Evolutionary conservation across 176 grass and related monocot genomes (phyloP).

Genomic region (Rhynchospora tenuis): DNA sequence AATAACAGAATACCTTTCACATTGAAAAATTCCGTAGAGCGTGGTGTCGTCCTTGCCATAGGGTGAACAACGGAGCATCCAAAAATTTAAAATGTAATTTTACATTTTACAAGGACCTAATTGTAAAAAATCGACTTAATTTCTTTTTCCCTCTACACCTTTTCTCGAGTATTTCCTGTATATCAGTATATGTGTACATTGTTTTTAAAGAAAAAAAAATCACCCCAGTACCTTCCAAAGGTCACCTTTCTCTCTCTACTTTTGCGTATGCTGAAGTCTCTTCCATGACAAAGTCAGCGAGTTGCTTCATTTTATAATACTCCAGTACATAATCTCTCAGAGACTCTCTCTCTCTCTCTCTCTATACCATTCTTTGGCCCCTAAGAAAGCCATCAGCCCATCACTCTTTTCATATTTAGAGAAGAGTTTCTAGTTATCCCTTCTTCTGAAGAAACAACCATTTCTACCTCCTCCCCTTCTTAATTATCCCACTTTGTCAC

Average conservation of each 20-base stretch:
- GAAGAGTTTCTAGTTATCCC: conserved; percentile 21
- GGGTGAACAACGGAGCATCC: background rate
- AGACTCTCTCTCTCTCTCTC: conserved; percentile 22
- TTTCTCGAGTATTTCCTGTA: background rate
- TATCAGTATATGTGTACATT: conserved; percentile 5
- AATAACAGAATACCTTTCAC: background rate
- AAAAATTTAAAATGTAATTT: background rate
- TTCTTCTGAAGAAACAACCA: conserved; percentile 23
- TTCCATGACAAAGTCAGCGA: conserved; percentile 53
- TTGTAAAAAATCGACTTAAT: background rate
- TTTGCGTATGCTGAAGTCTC: conserved; percentile 43
- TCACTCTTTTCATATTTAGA: conserved; percentile 48
- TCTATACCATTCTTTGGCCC: conserved; percentile 36
- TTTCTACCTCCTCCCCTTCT: conserved; percentile 46
- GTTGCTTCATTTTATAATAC: conserved; percentile 11
- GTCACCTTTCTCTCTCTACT: conserved; percentile 28
- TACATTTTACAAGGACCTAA: background rate
- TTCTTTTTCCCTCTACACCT: background rate
- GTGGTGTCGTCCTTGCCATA: background rate
- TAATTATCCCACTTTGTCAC: conserved; percentile 42
- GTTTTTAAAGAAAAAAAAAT: background rate
- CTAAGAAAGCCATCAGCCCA: conserved; percentile 20
- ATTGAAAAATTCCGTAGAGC: background rate
- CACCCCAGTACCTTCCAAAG: background rate
- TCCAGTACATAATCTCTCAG: conserved; percentile 26